phyloP scores from a whole-genome alignment of 306 rosid genomes.

The Biancaea sappan region DNA sequence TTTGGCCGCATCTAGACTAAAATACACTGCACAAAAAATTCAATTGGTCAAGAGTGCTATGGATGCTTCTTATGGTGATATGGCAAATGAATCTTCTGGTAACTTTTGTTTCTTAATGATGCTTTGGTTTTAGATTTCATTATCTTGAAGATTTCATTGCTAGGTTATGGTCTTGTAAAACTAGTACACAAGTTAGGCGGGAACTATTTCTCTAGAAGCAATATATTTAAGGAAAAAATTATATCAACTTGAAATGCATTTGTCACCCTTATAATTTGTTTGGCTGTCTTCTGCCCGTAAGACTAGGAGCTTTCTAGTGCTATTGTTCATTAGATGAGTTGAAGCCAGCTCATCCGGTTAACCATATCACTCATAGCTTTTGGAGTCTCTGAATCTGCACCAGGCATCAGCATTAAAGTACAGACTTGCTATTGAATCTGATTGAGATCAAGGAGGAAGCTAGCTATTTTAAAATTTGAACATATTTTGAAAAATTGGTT shows the following conservation, averaged over 20 bases:
- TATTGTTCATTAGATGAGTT: conserved; percentile 30
- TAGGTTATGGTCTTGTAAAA: conserved; percentile 17
- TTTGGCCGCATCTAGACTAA: conserved; percentile 38
- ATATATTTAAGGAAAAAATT: background rate
- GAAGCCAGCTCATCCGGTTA: conserved; percentile 24
- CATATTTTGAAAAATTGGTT: conserved; percentile 2
- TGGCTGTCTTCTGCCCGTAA: conserved; percentile 3
- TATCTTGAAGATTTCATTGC: conserved; percentile 6
- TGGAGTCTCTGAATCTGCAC: conserved; percentile 16
- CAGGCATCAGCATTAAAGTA: background rate
- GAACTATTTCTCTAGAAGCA: background rate
- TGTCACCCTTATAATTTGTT: background rate
- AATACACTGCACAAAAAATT: conserved; percentile 34
- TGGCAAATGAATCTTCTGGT: conserved; percentile 68
- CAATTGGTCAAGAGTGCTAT: conserved; percentile 62
- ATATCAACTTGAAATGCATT: conserved; percentile 7
- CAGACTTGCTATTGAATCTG: conserved; percentile 6
- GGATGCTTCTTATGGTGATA: conserved; percentile 87
- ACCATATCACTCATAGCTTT: background rate
- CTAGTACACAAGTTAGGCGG: background rate
- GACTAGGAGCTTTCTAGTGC: conserved; percentile 19
- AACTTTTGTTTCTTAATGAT: conserved; percentile 35
- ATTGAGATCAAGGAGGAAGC: conserved; percentile 9
- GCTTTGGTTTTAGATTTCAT: background rate
- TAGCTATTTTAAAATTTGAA: background rate